A percentile compares a stretch with the other conserved stretches of the same genome.
Conservation (phyloP, 2,329 filamentous ascomycete species). For the Ciborinia camelliae region DNA sequence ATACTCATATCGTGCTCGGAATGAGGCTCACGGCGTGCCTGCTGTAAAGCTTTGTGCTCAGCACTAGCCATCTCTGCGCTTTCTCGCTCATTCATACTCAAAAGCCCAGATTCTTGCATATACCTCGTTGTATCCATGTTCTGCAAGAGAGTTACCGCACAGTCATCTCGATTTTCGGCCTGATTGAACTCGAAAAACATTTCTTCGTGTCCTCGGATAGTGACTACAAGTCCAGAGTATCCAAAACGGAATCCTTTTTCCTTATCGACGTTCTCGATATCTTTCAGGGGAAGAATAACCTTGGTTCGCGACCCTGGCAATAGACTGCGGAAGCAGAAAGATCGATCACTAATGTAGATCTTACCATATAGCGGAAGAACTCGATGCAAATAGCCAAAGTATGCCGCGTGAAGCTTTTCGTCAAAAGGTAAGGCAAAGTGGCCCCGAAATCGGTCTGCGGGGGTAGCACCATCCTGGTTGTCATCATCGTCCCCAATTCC, state of each 20-base stretch:
- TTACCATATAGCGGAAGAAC: constrained; percentile 93
- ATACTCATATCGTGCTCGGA: constrained; percentile 50
- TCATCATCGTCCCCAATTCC: constrained; percentile 44
- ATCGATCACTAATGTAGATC: constrained; percentile 84
- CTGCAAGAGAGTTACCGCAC: constrained; percentile 74
- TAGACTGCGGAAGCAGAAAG: constrained; percentile 90
- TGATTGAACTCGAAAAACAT: constrained; percentile 91
- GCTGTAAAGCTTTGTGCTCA: constrained; percentile 76
- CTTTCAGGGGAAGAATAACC: constrained; percentile 82
- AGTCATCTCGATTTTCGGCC: constrained; percentile 80
- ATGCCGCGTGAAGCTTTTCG: constrained; percentile 82
- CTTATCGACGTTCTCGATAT: constrained; percentile 90
- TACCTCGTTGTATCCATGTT: constrained; percentile 70
- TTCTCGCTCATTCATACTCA: constrained; percentile 65
- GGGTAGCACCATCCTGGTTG: constrained; percentile 61
- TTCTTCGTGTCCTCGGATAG: constrained; percentile 91
- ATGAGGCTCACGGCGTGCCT: constrained; percentile 60
- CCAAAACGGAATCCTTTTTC: constrained; percentile 93
- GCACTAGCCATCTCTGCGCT: constrained; percentile 72
- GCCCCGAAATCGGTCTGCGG: constrained; percentile 77
- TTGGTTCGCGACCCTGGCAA: constrained; percentile 88
- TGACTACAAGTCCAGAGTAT: constrained; percentile 86
- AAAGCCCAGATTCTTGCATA: constrained; percentile 64
- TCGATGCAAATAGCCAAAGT: constrained; percentile 87
- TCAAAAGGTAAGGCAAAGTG: constrained; percentile 86